Conservation (phyloP, 495 filamentous ascomycete species). For the Aspergillus nidulans region DNA sequence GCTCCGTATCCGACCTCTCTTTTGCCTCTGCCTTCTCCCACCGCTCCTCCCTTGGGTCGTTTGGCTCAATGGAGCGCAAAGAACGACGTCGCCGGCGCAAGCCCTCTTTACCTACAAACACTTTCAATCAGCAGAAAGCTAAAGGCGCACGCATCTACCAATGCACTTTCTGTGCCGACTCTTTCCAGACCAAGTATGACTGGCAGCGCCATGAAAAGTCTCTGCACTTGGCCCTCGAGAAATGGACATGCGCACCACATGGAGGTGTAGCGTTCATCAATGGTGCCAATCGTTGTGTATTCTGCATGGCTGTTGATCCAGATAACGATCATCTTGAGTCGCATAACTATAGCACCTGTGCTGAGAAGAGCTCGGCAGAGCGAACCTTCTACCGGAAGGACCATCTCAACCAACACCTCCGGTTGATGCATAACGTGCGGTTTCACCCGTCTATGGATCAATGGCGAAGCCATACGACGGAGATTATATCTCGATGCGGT, state of each 20-base stretch:
- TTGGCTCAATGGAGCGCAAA: slow-evolving; percentile 63
- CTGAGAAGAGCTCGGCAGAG: slow-evolving; percentile 65
- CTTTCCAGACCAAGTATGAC: slow-evolving; percentile 84
- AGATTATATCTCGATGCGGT: slow-evolving; percentile 68
- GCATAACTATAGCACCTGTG: slow-evolving; percentile 71
- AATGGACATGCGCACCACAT: slow-evolving; percentile 76
- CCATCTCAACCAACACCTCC: slow-evolving; percentile 79
- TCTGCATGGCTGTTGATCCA: slow-evolving; percentile 65
- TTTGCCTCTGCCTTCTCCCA: slow-evolving; percentile 70
- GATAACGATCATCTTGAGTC: slow-evolving; percentile 65
- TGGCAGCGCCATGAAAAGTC: slow-evolving; percentile 91
- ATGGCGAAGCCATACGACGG: slow-evolving; percentile 70
- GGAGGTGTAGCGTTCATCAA: slow-evolving; percentile 42
- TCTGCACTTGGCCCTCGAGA: slow-evolving; percentile 74
- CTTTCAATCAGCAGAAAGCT: slow-evolving; percentile 38
- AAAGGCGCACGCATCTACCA: slow-evolving; percentile 57
- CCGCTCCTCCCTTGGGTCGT: slow-evolving; percentile 59
- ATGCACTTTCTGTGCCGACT: slow-evolving; percentile 90
- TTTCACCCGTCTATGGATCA: slow-evolving; percentile 68
- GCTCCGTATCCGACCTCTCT: slow-evolving; percentile 57
- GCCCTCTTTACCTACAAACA: slow-evolving; percentile 42
- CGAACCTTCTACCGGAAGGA: slow-evolving; percentile 87
- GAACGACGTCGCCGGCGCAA: slow-evolving; percentile 68
- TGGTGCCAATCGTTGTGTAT: slow-evolving; percentile 56
- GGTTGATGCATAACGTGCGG: slow-evolving; percentile 72